Base-by-base conservation (phyloP, 2,329 filamentous ascomycete genomes). In the Pseudogymnoascus sp. region DNA sequence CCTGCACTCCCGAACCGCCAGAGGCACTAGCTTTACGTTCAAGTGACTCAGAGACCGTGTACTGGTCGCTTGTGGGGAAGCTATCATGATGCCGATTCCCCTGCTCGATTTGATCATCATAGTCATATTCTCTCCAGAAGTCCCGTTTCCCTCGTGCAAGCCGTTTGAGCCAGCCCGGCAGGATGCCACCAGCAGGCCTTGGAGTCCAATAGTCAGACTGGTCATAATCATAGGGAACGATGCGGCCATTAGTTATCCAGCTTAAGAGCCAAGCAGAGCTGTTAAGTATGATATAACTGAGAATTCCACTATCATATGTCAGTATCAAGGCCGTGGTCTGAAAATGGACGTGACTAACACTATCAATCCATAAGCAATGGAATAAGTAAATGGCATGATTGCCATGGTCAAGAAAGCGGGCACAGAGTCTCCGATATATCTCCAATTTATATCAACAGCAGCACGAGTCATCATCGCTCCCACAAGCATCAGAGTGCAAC, bases 361-460 rank as follows among this genome's bases (percentile, higher is more conserved):
- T 69, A 96, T 96, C 15, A 96, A 80, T 59, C 91, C 91, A 71
- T 96, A 90, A 9, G 91, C 90, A 71, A 96, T 95, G 44, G 87
- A 90, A 79, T 95, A 96, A 1, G 89, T 92, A 76, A 96, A 95
- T 0, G 91, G 91, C 91, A 96, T 96, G 65, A 93, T 77, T 64
- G 87, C 85, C 67, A 96, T 88, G 59, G 89, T 92, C 35, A 96
- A 78, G 77, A 96, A 96, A 3, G 91, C 90, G 0, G 91, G 91
- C 21, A 96, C 82, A 0, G 90, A 88, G 73, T 96, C 91, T 62
- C 91, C 91, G 65, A 91, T 80, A 76, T 96, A 96, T 53, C 80
- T 80, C 91, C 91, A 96, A 80, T 96, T 96, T 79, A 96, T 93
- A 67, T 95, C 88, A 15, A 83, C 84, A 13, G 89, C 89, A 1